These are phyloP conservation scores for Sporothrix euskadiensis DNA, from an alignment of 2,329 filamentous ascomycete genomes.

Conservation along the genomic window DNA sequence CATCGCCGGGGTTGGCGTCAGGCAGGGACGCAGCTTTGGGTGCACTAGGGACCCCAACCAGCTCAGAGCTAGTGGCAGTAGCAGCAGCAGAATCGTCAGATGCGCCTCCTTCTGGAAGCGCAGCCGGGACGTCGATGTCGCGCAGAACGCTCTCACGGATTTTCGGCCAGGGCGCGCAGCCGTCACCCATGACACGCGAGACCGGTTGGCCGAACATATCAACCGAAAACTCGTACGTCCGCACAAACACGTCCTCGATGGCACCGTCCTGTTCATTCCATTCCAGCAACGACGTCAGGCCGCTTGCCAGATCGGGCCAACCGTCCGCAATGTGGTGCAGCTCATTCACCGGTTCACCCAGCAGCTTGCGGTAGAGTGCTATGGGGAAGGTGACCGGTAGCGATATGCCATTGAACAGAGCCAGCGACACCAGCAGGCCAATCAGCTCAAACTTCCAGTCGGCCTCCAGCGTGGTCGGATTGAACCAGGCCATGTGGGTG, in stretches of 20 bases:
- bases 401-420: constrained; percentile 89
- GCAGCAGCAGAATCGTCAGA: neutral
- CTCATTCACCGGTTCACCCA: constrained; percentile 67
- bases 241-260: constrained; percentile 77
- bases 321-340: constrained; percentile 80
- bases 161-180: constrained; percentile 54
- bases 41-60: neutral
- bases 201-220: constrained; percentile 58
- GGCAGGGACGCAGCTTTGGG: neutral
- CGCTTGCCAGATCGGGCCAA: constrained; percentile 79
- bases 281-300: constrained; percentile 69
- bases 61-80: neutral
- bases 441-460: constrained; percentile 89
- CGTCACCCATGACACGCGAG: constrained; percentile 55
- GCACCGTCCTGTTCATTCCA: constrained; percentile 75
- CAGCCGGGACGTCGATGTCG: constrained; percentile 7
- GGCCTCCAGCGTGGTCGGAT: constrained; percentile 76
- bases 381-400: constrained; percentile 86
- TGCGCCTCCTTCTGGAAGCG: neutral
- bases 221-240: constrained; percentile 83
- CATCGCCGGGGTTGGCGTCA: constrained; percentile 19
- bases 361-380: constrained; percentile 77
- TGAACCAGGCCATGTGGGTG: constrained; percentile 85
- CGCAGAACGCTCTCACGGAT: constrained; percentile 40
- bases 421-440: constrained; percentile 83